Evolutionary conservation across 2,329 filamentous ascomycete species (phyloP), one percentile per base, ranked within the genome.

Genomic region (Colletotrichum sp.): DNA sequence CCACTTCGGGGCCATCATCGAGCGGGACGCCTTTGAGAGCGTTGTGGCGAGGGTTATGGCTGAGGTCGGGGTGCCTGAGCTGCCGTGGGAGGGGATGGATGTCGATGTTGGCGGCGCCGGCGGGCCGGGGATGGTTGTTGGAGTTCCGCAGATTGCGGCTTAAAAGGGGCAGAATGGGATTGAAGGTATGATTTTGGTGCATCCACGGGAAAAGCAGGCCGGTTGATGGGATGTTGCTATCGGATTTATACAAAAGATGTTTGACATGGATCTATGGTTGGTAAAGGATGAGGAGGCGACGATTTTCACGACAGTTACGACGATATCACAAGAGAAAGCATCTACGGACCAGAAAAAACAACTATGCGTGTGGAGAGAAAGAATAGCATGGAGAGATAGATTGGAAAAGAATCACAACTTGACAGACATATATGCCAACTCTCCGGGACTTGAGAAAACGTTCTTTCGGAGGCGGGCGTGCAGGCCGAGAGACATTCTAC

Each of bases 1-100:
- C 8, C 82, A 85, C 44, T 90, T 86, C 76, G 89, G 89, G 15
- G 88, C 89, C 6, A 83, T 85, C 5, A 86, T 91, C 71, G 86
- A 87, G 79, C 82, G 89, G 29, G 80, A 77, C 3, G 85, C 85
- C 0, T 90, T 89, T 78, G 88, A 90, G 79, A 87, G 82, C 49
- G 84, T 88, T n/a, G 81, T 88, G 8, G 78, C 73, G 29, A 82
- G 85, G 55, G 86, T 90, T 5, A 71, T 90, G 49, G 84, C 29
- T 32, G 71, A 74, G 74, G 82, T 44, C 1, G 75, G 75, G 6
- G 65, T 77, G 11, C 22, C 49, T 19, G 75, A 70, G 67, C 62
- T 75, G 29, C 57, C 44, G 49, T 75, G 62, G 15, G 71, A 71
- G n/a, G 44, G 44, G 25, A 77, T 77, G 66, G 67, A 70, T 19